Evolutionary conservation across 2,329 filamentous ascomycete species (phyloP).

Genomic region (Penicillium nordicum): DNA sequence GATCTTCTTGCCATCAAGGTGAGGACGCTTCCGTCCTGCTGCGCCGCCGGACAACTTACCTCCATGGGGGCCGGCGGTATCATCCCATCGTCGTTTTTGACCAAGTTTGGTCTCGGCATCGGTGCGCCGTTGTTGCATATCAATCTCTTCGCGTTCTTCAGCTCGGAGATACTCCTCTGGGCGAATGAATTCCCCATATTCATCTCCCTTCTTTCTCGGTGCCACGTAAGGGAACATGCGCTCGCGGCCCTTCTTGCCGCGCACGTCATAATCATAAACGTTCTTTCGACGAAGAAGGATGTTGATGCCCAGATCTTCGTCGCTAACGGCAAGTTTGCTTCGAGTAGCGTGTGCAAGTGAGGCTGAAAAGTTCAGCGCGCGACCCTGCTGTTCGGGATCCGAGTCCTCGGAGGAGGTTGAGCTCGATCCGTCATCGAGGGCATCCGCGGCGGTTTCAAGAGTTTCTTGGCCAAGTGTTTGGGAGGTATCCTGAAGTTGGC

Average conservation of each 20-base stretch:
- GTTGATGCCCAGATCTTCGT: conserved; percentile 89
- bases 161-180: conserved; percentile 91
- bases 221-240: conserved; percentile 86
- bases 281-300: conserved; percentile 83
- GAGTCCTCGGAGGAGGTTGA: conserved; percentile 87
- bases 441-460: conserved; percentile 72
- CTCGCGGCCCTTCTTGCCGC: conserved; percentile 87
- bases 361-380: conserved; percentile 82
- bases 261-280: conserved; percentile 89
- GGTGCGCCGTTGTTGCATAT: conserved; percentile 57
- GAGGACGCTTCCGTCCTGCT: conserved; percentile 59
- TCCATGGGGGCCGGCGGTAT: conserved; percentile 49
- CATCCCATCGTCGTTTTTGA: conserved; percentile 93
- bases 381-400: conserved; percentile 85
- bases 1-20: conserved; percentile 36
- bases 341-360: conserved; percentile 78
- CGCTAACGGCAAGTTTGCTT: conserved; percentile 80
- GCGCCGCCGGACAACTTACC: conserved; percentile 40
- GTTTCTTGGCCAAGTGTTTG: conserved; percentile 65
- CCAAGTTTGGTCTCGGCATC: conserved; percentile 66
- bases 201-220: conserved; percentile 74
- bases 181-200: conserved; percentile 90
- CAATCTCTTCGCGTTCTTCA: conserved; percentile 79
- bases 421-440: conserved; percentile 71
- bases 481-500: conserved; percentile 78